Evolutionary conservation across 345 rosid species (phyloP).

Genomic region (Eucalyptus shirleyi): DNA sequence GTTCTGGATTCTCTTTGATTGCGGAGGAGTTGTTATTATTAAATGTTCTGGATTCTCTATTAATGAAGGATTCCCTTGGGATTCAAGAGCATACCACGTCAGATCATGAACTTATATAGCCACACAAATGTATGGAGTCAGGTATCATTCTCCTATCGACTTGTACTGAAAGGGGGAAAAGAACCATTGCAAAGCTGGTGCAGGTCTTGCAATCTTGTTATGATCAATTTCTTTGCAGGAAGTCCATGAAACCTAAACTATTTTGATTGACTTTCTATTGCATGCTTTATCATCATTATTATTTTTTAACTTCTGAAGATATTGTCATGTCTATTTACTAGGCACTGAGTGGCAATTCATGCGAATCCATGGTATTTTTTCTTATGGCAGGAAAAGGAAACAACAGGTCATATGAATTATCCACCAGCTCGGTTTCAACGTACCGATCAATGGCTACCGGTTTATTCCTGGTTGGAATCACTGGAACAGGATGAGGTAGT

Average conservation of each 20-base stretch:
- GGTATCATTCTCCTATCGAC: background rate
- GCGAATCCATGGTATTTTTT: background rate
- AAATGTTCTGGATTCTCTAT: background rate
- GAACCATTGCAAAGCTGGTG: background rate
- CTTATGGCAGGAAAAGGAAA: constrained; percentile 15
- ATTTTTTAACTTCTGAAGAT: background rate
- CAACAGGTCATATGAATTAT: constrained; percentile 18
- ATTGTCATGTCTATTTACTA: background rate
- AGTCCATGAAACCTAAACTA: background rate
- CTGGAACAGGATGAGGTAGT: constrained; percentile 67
- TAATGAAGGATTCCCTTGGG: background rate
- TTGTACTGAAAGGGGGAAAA: background rate
- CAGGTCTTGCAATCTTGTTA: background rate
- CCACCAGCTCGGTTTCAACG: constrained; percentile 82
- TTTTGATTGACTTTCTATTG: background rate
- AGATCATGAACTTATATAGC: background rate
- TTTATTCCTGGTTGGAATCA: constrained; percentile 83
- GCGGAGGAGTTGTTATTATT: background rate
- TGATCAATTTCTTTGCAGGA: background rate
- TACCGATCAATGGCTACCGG: constrained; percentile 83
- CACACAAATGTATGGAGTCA: background rate
- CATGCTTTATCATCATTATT: background rate
- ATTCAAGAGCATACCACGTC: background rate
- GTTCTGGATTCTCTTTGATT: background rate
- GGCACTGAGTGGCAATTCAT: background rate